These are phyloP conservation scores for Populus hybrid DNA, from an alignment of 441 rosid species.

Conservation along the genomic window DNA sequence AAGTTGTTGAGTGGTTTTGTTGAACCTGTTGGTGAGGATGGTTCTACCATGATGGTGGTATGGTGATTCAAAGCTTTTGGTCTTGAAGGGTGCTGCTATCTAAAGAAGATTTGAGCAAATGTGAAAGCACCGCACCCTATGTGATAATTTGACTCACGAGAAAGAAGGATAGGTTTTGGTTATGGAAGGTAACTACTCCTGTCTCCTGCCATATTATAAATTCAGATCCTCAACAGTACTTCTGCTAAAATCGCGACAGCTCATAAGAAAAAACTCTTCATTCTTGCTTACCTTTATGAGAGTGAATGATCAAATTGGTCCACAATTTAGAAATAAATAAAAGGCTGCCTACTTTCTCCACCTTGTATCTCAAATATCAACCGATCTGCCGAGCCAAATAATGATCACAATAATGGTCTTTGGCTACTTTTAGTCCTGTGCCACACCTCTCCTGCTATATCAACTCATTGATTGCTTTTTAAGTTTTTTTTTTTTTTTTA, in stretches of 20 bases:
- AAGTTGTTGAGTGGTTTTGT: neutral
- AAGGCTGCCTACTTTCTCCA: too few relatives aligned
- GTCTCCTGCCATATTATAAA: too few relatives aligned
- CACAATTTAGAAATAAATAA: too few relatives aligned
- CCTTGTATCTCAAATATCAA: too few relatives aligned
- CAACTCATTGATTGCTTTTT: too few relatives aligned
- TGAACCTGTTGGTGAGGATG: constrained; percentile 9
- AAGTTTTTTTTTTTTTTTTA: too few relatives aligned
- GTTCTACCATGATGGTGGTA: constrained; percentile 5
- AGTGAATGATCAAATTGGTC: too few relatives aligned
- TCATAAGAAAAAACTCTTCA: too few relatives aligned
- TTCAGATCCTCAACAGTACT: neutral
- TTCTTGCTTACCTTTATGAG: neutral
- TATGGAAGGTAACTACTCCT: neutral
- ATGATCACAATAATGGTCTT: too few relatives aligned
- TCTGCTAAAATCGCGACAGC: neutral
- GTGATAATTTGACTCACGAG: neutral
- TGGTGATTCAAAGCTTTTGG: neutral
- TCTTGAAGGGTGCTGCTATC: neutral
- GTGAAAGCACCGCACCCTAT: neutral
- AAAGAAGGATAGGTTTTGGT: neutral
- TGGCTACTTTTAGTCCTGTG: too few relatives aligned
- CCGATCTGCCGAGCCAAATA: too few relatives aligned
- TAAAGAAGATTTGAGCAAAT: neutral
- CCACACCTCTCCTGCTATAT: too few relatives aligned